Conservation (phyloP, 1,139 yeast species). For the Wickerhamomyces sp. region DNA sequence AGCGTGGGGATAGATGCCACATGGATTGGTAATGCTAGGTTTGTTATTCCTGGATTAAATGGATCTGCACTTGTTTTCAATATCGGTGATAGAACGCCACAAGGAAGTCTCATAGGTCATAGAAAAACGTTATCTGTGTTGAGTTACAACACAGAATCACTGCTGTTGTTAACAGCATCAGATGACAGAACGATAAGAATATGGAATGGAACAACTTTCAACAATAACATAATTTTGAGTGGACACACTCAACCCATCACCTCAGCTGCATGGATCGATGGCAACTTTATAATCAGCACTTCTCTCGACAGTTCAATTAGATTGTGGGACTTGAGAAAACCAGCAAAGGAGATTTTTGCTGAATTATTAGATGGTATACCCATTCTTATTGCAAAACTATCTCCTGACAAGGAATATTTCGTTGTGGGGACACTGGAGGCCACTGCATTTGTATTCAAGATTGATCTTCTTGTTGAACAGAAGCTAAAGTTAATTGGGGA, state of each 20-base stretch:
- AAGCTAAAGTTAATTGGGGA: constrained; percentile 22
- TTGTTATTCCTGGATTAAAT: constrained; percentile 62
- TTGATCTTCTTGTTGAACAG: constrained; percentile 10
- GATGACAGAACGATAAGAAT: constrained; percentile 70
- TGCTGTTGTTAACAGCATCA: constrained; percentile 65
- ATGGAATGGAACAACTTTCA: constrained; percentile 65
- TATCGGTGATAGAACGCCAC: constrained; percentile 44
- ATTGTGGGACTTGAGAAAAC: constrained; percentile 54
- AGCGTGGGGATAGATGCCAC: constrained; percentile 49
- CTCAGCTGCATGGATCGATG: constrained; percentile 48
- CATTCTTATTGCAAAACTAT: constrained; percentile 47
- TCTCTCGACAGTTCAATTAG: constrained; percentile 72
- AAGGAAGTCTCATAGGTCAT: constrained; percentile 70
- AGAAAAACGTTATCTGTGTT: constrained; percentile 54
- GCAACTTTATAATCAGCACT: constrained; percentile 35
- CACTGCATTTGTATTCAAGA: constrained; percentile 11
- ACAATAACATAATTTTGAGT: constrained; percentile 35
- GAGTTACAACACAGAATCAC: constrained; percentile 46
- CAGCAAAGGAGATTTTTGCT: constrained; percentile 36
- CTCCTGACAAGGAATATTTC: constrained; percentile 37
- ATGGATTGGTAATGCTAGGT: constrained; percentile 71
- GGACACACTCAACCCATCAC: constrained; percentile 59
- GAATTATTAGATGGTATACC: constrained; percentile 45
- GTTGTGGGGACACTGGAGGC: constrained; percentile 22
- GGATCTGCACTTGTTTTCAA: constrained; percentile 58